phyloP scores from a whole-genome alignment of 139 green algal genomes.

The Chlamydomonas urium region DNA sequence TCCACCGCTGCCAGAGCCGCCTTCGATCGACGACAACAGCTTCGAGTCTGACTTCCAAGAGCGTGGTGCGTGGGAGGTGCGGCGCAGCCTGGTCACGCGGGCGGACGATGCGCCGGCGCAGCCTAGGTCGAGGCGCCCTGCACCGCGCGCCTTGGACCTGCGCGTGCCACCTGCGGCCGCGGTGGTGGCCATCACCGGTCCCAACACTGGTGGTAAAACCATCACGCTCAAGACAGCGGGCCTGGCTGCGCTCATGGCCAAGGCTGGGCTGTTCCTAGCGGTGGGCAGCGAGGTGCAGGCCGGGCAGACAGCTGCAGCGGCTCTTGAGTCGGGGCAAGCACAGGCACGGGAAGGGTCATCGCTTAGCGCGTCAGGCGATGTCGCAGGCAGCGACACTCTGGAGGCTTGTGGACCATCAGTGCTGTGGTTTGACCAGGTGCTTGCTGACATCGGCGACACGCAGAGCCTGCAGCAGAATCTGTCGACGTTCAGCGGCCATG shows the following conservation, averaged over 20 bases:
- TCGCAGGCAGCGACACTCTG: too few relatives aligned
- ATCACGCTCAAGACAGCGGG: constrained; percentile 88
- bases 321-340: too few relatives aligned
- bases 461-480: constrained; percentile 81
- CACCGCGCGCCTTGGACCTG: constrained; percentile 45
- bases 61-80: constrained; percentile 24
- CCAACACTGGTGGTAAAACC: constrained; percentile 86
- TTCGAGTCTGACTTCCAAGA: constrained; percentile 42
- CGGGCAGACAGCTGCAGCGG: neutral
- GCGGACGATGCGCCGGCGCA: neutral
- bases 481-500: constrained; percentile 94
- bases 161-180: constrained; percentile 23
- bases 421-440: constrained; percentile 66
- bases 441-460: constrained; percentile 88
- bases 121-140: neutral
- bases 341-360: too few relatives aligned
- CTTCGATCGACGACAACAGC: constrained; percentile 46
- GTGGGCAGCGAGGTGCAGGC: constrained; percentile 35
- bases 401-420: too few relatives aligned
- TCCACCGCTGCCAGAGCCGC: constrained; percentile 38
- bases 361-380: too few relatives aligned
- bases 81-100: neutral
- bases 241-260: constrained; percentile 77
- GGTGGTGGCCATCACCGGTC: constrained; percentile 59
- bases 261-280: constrained; percentile 60